Evolutionary conservation across 106 monocot species (phyloP).

Genomic region (Cymbidium sinense): DNA sequence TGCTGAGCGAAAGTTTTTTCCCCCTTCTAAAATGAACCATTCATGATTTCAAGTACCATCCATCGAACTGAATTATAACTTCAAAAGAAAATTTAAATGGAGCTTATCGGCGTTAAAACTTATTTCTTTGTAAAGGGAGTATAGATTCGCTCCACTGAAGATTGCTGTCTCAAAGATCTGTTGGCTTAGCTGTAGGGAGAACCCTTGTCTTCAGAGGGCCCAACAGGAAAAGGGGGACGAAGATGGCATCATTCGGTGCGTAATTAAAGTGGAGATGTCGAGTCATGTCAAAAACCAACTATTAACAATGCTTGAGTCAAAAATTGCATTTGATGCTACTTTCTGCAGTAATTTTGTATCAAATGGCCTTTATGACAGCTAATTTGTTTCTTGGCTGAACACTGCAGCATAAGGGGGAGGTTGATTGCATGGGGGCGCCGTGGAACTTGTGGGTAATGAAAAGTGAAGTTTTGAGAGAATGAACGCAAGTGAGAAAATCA

Average conservation of each 20-base stretch:
- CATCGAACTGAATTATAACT: too few species aligned
- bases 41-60: too few species aligned
- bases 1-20: too few species aligned
- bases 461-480: not conserved
- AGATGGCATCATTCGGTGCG: not conserved
- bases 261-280: not conserved
- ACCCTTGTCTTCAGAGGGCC: too few species aligned
- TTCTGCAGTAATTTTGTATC: too few species aligned
- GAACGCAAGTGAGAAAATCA: not conserved
- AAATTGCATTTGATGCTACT: not conserved
- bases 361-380: not conserved
- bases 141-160: too few species aligned
- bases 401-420: not conserved
- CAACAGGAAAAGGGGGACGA: not conserved
- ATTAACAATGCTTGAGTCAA: not conserved
- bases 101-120: too few species aligned
- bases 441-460: not conserved
- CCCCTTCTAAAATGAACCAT: too few species aligned
- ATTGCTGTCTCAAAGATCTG: too few species aligned
- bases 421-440: not conserved
- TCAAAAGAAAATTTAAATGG: too few species aligned
- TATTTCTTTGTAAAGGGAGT: too few species aligned
- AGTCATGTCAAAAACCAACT: not conserved
- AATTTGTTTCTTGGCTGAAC: not conserved
- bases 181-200: too few species aligned